Percentiles rank a stretch among this genome's conserved stretches.
Evolutionary conservation across 768 basidiomycete species (phyloP).

Genomic region (Paxillus involutus): DNA sequence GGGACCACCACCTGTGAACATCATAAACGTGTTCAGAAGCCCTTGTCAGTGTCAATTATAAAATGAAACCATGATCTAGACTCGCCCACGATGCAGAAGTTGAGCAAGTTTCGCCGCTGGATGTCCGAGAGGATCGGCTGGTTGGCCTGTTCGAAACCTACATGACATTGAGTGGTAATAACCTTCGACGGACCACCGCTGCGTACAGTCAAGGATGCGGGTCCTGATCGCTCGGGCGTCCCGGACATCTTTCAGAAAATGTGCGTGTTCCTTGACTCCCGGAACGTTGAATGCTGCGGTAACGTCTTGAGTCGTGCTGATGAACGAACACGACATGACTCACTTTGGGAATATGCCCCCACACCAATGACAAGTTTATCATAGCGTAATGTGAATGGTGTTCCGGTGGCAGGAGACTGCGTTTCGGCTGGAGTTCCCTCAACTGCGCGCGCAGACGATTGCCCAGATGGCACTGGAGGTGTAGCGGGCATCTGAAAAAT

Average conservation of each 20-base stretch:
- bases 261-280: slow-evolving; percentile 77
- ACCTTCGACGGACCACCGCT: background rate
- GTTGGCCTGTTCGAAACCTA: slow-evolving; percentile 84
- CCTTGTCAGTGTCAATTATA: background rate
- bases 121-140: slow-evolving; percentile 75
- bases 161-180: background rate
- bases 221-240: slow-evolving; percentile 72
- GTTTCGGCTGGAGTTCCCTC: slow-evolving; percentile 17
- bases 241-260: slow-evolving; percentile 79
- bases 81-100: slow-evolving; percentile 85
- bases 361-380: slow-evolving; percentile 86
- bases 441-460: slow-evolving; percentile 8
- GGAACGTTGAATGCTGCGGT: slow-evolving; percentile 63
- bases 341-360: slow-evolving; percentile 85
- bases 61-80: slow-evolving; percentile 4
- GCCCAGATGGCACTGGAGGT: slow-evolving; percentile 37
- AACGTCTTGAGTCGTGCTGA: background rate
- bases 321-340: slow-evolving; percentile 17
- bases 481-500: slow-evolving; percentile 62
- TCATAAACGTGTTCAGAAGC: slow-evolving; percentile 5
- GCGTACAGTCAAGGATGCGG: slow-evolving; percentile 70
- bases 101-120: slow-evolving; percentile 72
- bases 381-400: slow-evolving; percentile 60
- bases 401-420: slow-evolving; percentile 21
- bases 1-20: slow-evolving; percentile 60